A percentile compares a stretch with the other conserved stretches of the same genome.
These are phyloP conservation scores for Neopestalotiopsis sp. DNA, from an alignment of 2,329 filamentous ascomycete genomes.

Conservation along the genomic window DNA sequence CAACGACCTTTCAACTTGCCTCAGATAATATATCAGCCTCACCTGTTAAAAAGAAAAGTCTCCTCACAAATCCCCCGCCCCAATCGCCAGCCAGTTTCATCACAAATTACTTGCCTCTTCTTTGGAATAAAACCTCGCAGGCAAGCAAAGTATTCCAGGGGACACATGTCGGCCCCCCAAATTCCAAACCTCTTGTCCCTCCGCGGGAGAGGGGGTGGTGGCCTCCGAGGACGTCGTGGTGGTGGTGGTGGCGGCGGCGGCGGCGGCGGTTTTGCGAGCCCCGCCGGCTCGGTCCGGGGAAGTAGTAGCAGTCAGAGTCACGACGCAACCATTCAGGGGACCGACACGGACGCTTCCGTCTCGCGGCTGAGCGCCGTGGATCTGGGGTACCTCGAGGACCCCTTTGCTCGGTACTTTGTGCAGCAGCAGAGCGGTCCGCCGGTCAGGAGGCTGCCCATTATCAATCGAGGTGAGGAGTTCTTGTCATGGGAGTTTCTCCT, in stretches of 20 bases:
- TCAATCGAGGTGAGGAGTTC: conserved; percentile 77
- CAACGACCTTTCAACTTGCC: too few relatives aligned
- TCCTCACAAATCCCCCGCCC: too few relatives aligned
- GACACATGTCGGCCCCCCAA: conserved; percentile 69
- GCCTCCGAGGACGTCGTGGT: conserved; percentile 32
- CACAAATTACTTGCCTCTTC: too few relatives aligned
- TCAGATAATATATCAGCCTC: too few relatives aligned
- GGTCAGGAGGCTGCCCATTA: conserved; percentile 80
- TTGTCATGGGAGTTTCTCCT: too few relatives aligned
- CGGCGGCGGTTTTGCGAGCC: conserved; percentile 23
- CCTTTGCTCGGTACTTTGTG: conserved; percentile 76
- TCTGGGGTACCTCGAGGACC: conserved; percentile 83
- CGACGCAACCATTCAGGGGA: conserved; percentile 83
- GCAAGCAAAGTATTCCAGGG: neutral
- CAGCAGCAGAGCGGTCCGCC: conserved; percentile 52
- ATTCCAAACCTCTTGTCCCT: conserved; percentile 80
- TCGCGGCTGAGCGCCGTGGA: conserved; percentile 89
- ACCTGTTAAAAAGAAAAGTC: too few relatives aligned
- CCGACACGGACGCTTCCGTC: conserved; percentile 88
- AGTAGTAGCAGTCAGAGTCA: conserved; percentile 54
- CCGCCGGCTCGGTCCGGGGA: conserved; percentile 20
- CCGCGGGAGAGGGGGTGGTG: conserved; percentile 53
- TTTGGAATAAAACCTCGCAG: too few relatives aligned
- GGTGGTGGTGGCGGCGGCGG: conserved; percentile 29
- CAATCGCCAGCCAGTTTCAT: too few relatives aligned